A percentile compares a stretch with the other conserved stretches of the same genome.
phyloP scores from a whole-genome alignment of 345 rosid species.

The Heritiera fomes region DNA sequence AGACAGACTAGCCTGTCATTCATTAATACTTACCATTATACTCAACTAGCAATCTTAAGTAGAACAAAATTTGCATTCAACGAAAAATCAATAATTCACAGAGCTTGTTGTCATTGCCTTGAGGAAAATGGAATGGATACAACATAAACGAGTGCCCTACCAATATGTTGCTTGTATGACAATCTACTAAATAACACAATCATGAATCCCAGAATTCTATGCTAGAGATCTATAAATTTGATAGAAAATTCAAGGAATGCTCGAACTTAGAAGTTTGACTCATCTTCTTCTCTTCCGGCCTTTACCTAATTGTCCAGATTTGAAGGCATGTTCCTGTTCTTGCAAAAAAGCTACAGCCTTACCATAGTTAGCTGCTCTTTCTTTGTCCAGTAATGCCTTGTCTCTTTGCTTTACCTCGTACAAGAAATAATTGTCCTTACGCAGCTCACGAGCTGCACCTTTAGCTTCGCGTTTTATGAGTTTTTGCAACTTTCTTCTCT shows the following conservation, averaged over 20 bases:
- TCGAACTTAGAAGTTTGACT: constrained; percentile 16
- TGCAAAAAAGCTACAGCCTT: constrained; percentile 76
- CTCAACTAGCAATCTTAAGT: not conserved
- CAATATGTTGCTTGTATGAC: not conserved
- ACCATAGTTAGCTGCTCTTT: constrained; percentile 73
- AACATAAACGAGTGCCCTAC: not conserved
- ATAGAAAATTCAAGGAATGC: not conserved
- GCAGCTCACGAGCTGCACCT: constrained; percentile 86
- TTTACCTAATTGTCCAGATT: constrained; percentile 86
- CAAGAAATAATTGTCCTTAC: constrained; percentile 70
- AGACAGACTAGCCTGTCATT: too few species aligned
- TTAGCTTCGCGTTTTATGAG: constrained; percentile 56
- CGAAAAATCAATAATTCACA: not conserved
- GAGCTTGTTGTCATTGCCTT: not conserved
- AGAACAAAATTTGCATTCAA: not conserved
- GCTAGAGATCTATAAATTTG: not conserved
- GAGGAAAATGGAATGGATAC: not conserved
- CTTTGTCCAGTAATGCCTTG: constrained; percentile 49
- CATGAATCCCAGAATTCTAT: not conserved
- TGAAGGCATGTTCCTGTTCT: constrained; percentile 86
- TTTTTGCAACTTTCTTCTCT: constrained; percentile 63
- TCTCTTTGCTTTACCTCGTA: constrained; percentile 59
- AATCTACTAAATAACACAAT: not conserved
- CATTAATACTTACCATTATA: too few species aligned
- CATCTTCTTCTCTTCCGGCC: constrained; percentile 43